These are phyloP conservation scores for Aristolochia fimbriata DNA, from an alignment of 164 flowering plant species.

Conservation along the genomic window DNA sequence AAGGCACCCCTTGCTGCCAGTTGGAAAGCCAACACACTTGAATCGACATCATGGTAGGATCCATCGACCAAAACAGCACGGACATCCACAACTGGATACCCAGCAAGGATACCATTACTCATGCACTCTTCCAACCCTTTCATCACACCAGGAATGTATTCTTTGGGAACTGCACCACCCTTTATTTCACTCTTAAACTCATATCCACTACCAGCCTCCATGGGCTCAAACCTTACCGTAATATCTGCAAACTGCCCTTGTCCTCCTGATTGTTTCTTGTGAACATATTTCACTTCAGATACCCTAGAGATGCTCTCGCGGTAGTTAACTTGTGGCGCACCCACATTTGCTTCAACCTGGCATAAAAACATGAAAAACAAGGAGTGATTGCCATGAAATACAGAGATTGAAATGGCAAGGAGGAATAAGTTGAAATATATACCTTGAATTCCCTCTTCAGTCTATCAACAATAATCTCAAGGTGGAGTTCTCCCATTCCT, in stretches of 20 bases:
- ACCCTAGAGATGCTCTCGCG: conserved; percentile 84
- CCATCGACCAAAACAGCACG: conserved; percentile 82
- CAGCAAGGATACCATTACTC: conserved; percentile 87
- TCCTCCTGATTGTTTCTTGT: conserved; percentile 98
- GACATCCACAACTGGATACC: conserved; percentile 89
- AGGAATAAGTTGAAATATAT: background rate
- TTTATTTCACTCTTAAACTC: conserved; percentile 94
- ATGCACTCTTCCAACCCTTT: conserved; percentile 92
- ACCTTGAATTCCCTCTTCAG: conserved; percentile 95
- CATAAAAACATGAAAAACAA: conserved; percentile 3
- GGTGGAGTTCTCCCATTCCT: conserved; percentile 99
- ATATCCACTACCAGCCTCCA: conserved; percentile 84
- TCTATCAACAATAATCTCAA: conserved; percentile 92
- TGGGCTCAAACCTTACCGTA: conserved; percentile 51
- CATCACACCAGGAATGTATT: conserved; percentile 91
- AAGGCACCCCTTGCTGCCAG: conserved; percentile 95
- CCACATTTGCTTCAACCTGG: conserved; percentile 96
- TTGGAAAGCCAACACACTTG: conserved; percentile 95
- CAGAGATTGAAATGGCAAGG: background rate
- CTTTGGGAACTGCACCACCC: conserved; percentile 95
- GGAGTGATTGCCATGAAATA: background rate
- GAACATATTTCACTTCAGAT: conserved; percentile 74
- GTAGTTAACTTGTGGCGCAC: conserved; percentile 98
- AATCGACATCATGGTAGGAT: conserved; percentile 94
- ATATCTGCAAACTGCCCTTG: conserved; percentile 95